Conservation (phyloP, 306 rosid genomes). For the Mimosa bimucronata region DNA sequence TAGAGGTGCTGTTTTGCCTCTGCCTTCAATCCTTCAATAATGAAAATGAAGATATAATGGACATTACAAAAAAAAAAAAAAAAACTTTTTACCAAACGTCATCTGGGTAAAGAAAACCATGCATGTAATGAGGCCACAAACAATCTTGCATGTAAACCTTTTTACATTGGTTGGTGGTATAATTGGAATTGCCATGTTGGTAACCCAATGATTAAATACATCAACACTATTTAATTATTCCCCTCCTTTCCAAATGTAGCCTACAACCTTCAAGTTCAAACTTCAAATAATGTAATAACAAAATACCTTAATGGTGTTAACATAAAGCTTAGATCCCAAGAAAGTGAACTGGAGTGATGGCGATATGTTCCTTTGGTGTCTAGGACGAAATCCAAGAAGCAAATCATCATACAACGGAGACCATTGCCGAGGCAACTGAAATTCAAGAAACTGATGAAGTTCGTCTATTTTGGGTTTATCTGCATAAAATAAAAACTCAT, state of each 20-base stretch:
- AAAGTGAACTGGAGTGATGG: slow-evolving; percentile 61
- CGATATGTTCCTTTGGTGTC: slow-evolving; percentile 46
- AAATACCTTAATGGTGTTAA: slow-evolving; percentile 59
- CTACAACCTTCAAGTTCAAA: not conserved
- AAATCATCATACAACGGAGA: slow-evolving; percentile 56
- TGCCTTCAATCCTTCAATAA: not conserved
- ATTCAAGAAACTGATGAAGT: slow-evolving; percentile 65
- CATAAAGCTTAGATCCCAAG: slow-evolving; percentile 67
- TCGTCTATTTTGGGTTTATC: slow-evolving; percentile 69
- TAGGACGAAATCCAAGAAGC: slow-evolving; percentile 44
- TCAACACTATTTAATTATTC: not conserved
- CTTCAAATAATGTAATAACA: not conserved
- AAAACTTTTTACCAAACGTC: not conserved
- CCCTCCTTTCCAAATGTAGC: not conserved
- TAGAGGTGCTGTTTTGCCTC: not conserved
- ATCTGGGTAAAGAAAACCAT: not conserved
- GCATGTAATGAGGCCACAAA: not conserved
- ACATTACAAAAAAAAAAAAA: not conserved
- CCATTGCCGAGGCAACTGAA: slow-evolving; percentile 69
- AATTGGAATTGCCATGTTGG: not conserved
- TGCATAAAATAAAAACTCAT: slow-evolving; percentile 30
- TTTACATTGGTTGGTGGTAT: not conserved
- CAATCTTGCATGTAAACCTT: not conserved
- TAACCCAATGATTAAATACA: not conserved
- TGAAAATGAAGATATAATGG: not conserved